Base-by-base conservation (phyloP, 208 protist species). In the Leishmania amazonensis region DNA sequence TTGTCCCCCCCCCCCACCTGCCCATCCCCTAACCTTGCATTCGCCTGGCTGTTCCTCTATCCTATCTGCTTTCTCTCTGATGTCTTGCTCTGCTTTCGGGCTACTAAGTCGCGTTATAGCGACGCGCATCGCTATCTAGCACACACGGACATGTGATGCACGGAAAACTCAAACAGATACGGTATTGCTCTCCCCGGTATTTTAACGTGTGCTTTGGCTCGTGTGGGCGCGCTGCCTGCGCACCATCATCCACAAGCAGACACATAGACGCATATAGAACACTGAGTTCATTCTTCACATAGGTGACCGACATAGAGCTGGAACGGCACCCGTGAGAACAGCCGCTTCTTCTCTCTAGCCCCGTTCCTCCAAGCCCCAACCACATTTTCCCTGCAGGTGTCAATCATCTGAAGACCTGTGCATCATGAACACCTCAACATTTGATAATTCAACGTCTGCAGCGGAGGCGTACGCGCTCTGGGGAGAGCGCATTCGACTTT, bases 381-480 rank as follows among this genome's bases (percentile, higher is more conserved):
- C 15, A 75, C 28, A 54, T 17, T 21, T 57, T 24, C 9, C n/a
- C 45, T 38, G 58, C n/a, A 45, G 40, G 35, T 53, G 45, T 70
- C 24, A 11, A 6, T 49, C 68, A 42, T 38, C 8, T 53, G 6
- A 11, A n/a, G 49, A 40, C 9, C 49, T 13, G 47, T 2, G 11
- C 47, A 60, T 28, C 51, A 73, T 73, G 72, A 24, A 7, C 45
- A 76, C 45, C 0, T 19, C 72, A 24, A 17, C 42, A 31, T 5
- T 3, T 2, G 81, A 75, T 47, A n/a, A 76, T 38, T 51, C 64
- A 0, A 53, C 91, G 17, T 84, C 80, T 11, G 80, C 80, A 19
- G 81, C 81, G 21, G 91, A 95, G 67, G 71, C 80, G 21, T 95
- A 95, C 71, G 53, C 80, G 8, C 42, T 92, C 24, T 96, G 92